Base-by-base conservation (phyloP, 2,329 filamentous ascomycete species). In the Dactylonectria macrodidyma region DNA sequence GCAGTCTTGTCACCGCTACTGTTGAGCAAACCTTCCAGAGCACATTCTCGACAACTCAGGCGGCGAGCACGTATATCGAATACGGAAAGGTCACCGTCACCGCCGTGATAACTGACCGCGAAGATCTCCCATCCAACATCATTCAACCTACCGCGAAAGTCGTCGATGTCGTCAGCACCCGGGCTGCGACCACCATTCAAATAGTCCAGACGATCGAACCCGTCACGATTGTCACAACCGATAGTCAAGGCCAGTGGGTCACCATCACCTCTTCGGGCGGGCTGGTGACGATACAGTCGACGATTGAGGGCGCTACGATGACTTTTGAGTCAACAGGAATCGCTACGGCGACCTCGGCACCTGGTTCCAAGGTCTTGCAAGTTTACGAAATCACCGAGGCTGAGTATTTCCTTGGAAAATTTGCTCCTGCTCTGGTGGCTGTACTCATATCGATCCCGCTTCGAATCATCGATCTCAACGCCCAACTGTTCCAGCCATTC, bases 401-500 rank as follows among this genome's bases (percentile, higher is more conserved):
- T 3, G 73, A 65, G 1, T 82, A 83, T 63, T 81, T 85, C 44
- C 52, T 81, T 5, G 83, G 83, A 16, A 81, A 81, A 44, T 85
- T 85, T 67, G 73, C 85, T 1, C 84, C 84, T 0, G 72, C 82
- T 0, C 76, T 85, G 3, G 59, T 84, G 1, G 81, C 81, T 16
- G 78, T 85, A 1, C 59, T 81, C 14, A 75, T 84, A 2, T 77
- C 79, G 10, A 80, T 84, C 54, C 79, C 80, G 0, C 78, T 84
- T 38, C 78, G 83, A 3, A 77, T 84, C 22, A 70, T 85, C 60
- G 81, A 84, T 65, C 75, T 79, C 58, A 80, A 81, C 62, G 81
- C 78, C 1, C 82, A 83, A 59, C 77, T 82, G 11, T 83, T 82
- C 48, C 82, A 83, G 64, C 84, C 84, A 1, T 85, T 85, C 70